Conservation (phyloP, 164 flowering plant species). For the Saururus chinensis region DNA sequence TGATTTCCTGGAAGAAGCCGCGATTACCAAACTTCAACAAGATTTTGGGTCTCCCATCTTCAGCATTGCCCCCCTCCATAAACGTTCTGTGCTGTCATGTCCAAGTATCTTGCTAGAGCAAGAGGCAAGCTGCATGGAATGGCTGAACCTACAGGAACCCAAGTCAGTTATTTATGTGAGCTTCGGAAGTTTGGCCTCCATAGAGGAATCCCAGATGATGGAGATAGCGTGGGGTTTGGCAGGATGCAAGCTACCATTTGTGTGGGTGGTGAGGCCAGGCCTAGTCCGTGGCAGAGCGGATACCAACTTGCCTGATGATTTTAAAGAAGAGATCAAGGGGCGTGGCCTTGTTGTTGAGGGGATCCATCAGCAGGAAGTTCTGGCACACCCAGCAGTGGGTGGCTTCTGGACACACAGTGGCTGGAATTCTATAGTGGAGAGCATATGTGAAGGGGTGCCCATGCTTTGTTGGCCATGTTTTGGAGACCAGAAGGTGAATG, state of each 20-base stretch:
- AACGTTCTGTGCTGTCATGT: neutral
- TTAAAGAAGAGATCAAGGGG: neutral
- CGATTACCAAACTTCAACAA: neutral
- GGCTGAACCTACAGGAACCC: neutral
- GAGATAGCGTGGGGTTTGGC: neutral
- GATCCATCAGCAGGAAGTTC: neutral
- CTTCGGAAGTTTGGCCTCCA: neutral
- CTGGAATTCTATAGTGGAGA: slow-evolving; percentile 1
- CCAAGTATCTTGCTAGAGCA: neutral
- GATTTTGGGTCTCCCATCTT: neutral
- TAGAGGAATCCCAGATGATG: neutral
- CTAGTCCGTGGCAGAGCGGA: neutral
- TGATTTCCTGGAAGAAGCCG: neutral
- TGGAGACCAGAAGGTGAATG: slow-evolving; percentile 3
- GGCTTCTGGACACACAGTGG: slow-evolving; percentile 2
- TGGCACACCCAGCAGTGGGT: slow-evolving; percentile 3
- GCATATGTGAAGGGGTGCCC: slow-evolving; percentile 1
- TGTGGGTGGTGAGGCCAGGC: neutral
- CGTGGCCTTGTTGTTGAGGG: neutral
- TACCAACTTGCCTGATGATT: neutral
- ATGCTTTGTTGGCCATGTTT: neutral
- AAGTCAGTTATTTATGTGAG: neutral
- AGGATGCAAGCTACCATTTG: neutral
- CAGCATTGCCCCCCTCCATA: neutral
- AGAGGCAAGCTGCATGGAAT: neutral